Base-by-base conservation (phyloP, 176 grass and related monocot species). In the maize (Zea mays) region DNA sequence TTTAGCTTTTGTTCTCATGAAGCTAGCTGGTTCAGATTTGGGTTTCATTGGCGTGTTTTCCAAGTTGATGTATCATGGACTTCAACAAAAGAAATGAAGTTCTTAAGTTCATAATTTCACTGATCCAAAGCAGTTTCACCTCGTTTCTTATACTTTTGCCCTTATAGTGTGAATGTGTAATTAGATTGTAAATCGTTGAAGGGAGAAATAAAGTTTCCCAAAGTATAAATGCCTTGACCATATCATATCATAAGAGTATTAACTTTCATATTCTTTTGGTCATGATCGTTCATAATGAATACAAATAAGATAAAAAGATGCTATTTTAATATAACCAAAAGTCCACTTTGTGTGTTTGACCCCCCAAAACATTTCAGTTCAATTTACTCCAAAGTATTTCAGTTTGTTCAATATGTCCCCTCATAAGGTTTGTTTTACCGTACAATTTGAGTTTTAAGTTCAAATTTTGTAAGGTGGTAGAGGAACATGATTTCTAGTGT, bases 1-100 rank as follows among this genome's bases (percentile, higher is more conserved):
- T 63, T 56, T 39, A 62, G 5, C 11, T 44, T 56, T 47, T 41
- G 8, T 17, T 50, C 19, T 10, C 2, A 17, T 19, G 15, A 46
- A 46, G 46, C 10, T 82, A 39, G 65, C 69, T 14, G 4, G 43
- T 75, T 37, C 65, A 71, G 43, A 65, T 71, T 76, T 66, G 35
- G 19, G 43, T 78, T 65, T 20, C 19, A 43, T 65, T 41, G 10
- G 10, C 41, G 19, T 61, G 0, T 45, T 47, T 64, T 56, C 45
- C 40, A 11, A 77, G n/a, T 66, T 20, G 8, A 65, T 56, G 33
- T 48, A 19, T 8, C 19, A 12, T 60, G 59, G 15, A 46, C 20
- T 19, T 35, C 15, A 50, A 46, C 13, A 13, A 65, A 15, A 33
- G 13, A 38, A 8, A 1, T 46, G 17, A 62, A 54, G 40, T 41